Conservation (phyloP, 73 alveolate genomes). For the Symbiodinium pilosum region DNA sequence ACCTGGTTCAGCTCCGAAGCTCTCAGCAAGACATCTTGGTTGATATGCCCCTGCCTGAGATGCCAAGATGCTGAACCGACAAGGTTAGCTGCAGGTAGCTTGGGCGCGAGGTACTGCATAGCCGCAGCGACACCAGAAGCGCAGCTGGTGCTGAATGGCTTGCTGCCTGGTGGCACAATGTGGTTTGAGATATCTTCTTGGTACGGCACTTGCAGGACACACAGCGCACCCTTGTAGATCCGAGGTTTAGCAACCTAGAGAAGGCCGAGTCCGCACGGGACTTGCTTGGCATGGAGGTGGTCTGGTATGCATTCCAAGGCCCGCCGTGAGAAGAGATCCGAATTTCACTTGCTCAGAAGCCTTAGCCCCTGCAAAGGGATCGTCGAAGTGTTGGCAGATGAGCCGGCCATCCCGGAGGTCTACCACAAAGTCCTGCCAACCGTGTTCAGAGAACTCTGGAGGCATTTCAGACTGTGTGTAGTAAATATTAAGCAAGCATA, state of each 20-base stretch:
- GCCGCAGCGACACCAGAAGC: constrained; percentile 75
- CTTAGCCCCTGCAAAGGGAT: constrained; percentile 20
- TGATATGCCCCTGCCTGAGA: constrained; percentile 4
- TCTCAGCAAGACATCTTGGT: constrained; percentile 75
- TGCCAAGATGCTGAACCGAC: too few species aligned
- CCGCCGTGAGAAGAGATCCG: too few species aligned
- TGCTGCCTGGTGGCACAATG: background rate
- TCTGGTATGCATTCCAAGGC: constrained; percentile 90
- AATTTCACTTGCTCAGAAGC: too few species aligned
- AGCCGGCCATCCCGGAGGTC: constrained; percentile 60
- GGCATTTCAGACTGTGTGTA: too few species aligned
- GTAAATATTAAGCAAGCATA: too few species aligned
- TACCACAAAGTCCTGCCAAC: constrained; percentile 53
- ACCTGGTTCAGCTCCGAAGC: constrained; percentile 66
- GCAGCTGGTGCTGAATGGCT: constrained; percentile 46
- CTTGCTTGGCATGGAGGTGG: constrained; percentile 81
- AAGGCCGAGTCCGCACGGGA: constrained; percentile 27
- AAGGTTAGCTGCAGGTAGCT: too few species aligned
- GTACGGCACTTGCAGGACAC: too few species aligned
- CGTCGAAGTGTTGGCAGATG: constrained; percentile 63
- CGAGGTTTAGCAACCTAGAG: constrained; percentile 55
- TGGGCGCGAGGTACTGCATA: constrained; percentile 35
- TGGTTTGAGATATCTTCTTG: too few species aligned
- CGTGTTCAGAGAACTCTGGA: constrained; percentile 9
- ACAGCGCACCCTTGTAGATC: background rate